Conservation (phyloP, 345 rosid genomes). For the Physaria fendleri region DNA sequence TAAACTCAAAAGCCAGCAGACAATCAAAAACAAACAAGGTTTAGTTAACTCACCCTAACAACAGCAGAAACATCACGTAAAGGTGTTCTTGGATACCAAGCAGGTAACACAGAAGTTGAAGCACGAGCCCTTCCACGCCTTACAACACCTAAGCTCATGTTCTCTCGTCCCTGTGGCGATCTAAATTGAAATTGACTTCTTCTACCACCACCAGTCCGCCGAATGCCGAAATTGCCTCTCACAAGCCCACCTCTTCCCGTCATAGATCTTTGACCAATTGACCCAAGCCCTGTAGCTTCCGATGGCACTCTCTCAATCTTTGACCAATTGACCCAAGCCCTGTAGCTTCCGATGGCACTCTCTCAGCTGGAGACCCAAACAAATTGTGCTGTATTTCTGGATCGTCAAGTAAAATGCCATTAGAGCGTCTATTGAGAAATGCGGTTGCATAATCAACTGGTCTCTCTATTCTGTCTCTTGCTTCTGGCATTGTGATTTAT, state of each 20-base stretch:
- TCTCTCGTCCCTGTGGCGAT: conserved; percentile 42
- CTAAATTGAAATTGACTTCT: conserved; percentile 30
- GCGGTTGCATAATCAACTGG: conserved; percentile 43
- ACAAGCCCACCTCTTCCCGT: conserved; percentile 25
- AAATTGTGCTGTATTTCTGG: conserved; percentile 9
- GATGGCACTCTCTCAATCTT: conserved; percentile 12
- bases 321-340: neutral
- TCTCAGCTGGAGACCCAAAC: conserved; percentile 38
- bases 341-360: conserved; percentile 9
- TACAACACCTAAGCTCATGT: conserved; percentile 27
- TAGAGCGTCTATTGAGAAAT: conserved; percentile 40
- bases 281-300: neutral
- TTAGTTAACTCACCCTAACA: conserved; percentile 39
- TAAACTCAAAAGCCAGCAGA: neutral
- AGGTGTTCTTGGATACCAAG: conserved; percentile 86
- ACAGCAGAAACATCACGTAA: conserved; percentile 59
- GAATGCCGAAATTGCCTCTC: conserved; percentile 27
- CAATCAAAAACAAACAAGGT: neutral
- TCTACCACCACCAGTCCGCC: conserved; percentile 20
- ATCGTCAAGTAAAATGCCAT: conserved; percentile 38
- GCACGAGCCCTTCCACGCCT: conserved; percentile 42
- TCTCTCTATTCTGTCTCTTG: conserved; percentile 66
- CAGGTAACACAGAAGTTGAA: conserved; percentile 45
- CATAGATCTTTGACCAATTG: conserved; percentile 2
- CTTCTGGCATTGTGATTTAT: conserved; percentile 42